Conservation (phyloP, 495 filamentous ascomycete genomes). For the Aspergillus nidulans region DNA sequence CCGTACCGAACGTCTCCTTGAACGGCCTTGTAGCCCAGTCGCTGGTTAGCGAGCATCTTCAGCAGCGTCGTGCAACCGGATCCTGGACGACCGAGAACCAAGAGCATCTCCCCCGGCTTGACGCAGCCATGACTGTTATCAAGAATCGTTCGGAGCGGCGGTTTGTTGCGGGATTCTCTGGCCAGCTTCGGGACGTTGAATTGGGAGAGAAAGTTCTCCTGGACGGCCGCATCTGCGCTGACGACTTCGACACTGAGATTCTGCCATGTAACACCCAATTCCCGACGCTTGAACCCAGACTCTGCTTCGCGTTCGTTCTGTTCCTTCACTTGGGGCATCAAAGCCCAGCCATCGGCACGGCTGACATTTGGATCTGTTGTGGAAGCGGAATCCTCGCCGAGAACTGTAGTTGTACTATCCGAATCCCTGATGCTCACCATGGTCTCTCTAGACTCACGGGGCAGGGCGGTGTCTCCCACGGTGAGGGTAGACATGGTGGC, state of each 20-base stretch:
- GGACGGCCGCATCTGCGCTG: conserved; percentile 17
- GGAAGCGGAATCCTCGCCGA: neutral
- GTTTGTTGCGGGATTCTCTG: conserved; percentile 8
- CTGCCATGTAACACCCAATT: conserved; percentile 21
- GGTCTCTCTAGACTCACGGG: conserved; percentile 3
- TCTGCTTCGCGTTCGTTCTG: conserved; percentile 12
- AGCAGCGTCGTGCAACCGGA: conserved; percentile 36
- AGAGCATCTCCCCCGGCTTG: conserved; percentile 37
- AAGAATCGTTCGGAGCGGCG: conserved; percentile 13
- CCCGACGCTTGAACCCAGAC: conserved; percentile 16
- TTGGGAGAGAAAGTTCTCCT: conserved; percentile 20
- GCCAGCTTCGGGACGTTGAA: conserved; percentile 13
- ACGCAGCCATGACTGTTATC: conserved; percentile 30
- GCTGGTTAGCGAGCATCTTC: conserved; percentile 57
- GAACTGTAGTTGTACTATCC: conserved; percentile 1
- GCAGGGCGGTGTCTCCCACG: neutral
- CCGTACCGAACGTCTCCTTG: conserved; percentile 56
- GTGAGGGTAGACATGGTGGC: conserved; percentile 2
- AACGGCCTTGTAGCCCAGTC: conserved; percentile 51
- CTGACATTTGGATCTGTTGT: neutral
- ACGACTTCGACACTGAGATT: conserved; percentile 19
- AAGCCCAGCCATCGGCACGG: conserved; percentile 5
- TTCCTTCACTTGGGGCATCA: conserved; percentile 8
- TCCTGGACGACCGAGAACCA: conserved; percentile 32
- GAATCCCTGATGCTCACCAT: neutral